Evolutionary conservation across 176 grass and related monocot species (phyloP), one percentile per base, ranked within the genome.

Genomic region (Carex littledalei): DNA sequence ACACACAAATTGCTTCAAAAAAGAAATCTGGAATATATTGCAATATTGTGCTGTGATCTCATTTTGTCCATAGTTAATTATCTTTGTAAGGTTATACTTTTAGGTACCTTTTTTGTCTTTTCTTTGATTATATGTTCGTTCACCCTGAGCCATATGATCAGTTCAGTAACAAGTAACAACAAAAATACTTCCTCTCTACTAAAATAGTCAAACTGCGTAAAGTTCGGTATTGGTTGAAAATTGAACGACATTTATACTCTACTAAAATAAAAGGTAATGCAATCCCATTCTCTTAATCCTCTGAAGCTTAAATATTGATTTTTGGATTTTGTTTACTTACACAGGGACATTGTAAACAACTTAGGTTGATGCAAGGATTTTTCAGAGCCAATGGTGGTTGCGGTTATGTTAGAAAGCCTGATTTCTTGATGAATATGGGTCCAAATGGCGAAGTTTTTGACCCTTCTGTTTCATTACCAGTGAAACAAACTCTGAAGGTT

Each of bases 361-460:
- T 98, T 37, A 87, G 83, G 53, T 85, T 98, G 24, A 98, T 98
- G 95, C 93, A 98, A 93, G 95, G 95, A 37, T 95, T 98, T 76
- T 98, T 94, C 32, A 92, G 89, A 84, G 93, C 93, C 41, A 95
- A 98, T 74, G 95, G 95, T 9, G 86, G 89, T 2, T 94, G 95
- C 13, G 95, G 95, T 20, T 98, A 98, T 81, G 93, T 93, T 37
- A 93, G 89, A 52, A 98, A 98, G 43, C 89, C 95, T 15, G 91
- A 93, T 76, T 98, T 98, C 78, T 69, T 98, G 84, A 78, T 98
- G 26, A 92, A 63, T 5, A 55, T 79, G 63, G 88, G 85, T 81
- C 88, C 64, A 72, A 76, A 92, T 61, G 95, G 89, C 4, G 86
- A 90, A 62, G 77, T 94, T 84, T 95, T 95, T 73, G 90, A 98